Base-by-base conservation (phyloP, 2,329 filamentous ascomycete genomes). In the Penicillium sp. region DNA sequence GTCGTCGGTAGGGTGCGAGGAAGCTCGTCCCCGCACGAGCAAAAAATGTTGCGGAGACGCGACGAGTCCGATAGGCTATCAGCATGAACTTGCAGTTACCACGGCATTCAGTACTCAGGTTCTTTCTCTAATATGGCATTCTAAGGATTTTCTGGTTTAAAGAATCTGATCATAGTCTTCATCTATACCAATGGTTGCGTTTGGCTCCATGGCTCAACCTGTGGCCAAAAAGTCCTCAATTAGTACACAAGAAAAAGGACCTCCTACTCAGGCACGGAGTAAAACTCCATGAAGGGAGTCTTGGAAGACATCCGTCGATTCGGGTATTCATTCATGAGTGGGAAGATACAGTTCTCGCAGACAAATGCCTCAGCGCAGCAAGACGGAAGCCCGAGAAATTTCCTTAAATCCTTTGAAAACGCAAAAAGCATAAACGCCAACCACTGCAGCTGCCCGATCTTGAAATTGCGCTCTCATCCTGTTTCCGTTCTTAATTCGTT, bases 371-470 rank as follows among this genome's bases (percentile, higher is more conserved):
- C 51, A 53, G 48, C 51, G 51, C 46, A 54, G 50, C 50, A 56
- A 55, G 42, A 58, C 50, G 45, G 24, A 55, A 58, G 53, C 56
- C 51, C 24, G 48, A 52, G 50, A 58, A 58, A 54, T 20, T 55
- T 50, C 44, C 55, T 54, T 53, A 39, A 55, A 50, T 38, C 18
- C 35, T 20, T 20, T 38, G 40, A 57, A 49, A 51, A 61, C 53
- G 48, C 56, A 55, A 50, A 44, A 60, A 57, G 24, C 48, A 54
- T 60, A 61, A 68, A 67, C 65, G 64, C 64, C 65, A 61, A 59
- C 53, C 54, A 63, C 60, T 54, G 51, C 55, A 59, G 47, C 49
- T 50, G 49, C 53, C 51, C 51, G 53, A 57, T 48, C 57, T 57
- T 60, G 39, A 51, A 51, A 57, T 36, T 53, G 57, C 42, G 46